These are phyloP conservation scores for Cystoderma amianthinum DNA, from an alignment of 768 basidiomycete genomes.

Conservation along the genomic window DNA sequence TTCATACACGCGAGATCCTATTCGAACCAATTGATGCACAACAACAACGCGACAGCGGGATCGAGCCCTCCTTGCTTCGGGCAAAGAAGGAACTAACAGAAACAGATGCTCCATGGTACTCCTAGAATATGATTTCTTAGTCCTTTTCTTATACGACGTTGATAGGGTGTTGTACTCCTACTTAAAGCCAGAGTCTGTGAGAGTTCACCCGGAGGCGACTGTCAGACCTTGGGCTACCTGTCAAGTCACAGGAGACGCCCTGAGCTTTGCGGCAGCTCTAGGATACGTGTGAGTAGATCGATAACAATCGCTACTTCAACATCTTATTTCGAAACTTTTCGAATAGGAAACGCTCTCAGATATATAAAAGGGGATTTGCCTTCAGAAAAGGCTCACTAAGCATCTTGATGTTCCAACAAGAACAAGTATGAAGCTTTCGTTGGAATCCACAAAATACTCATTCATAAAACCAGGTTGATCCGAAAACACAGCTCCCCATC, in stretches of 20 bases:
- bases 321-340: no score
- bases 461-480: constrained; percentile 49
- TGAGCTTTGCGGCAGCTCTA: constrained; percentile 74
- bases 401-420: constrained; percentile 83
- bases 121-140: no score
- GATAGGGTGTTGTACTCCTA: constrained; percentile 72
- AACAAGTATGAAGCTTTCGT: constrained; percentile 43
- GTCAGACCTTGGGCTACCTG: constrained; percentile 82
- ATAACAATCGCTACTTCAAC: no score
- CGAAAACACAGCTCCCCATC: constrained; percentile 66
- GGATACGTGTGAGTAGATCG: constrained; percentile 58
- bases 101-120: constrained; percentile 59
- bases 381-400: constrained; percentile 66
- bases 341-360: constrained; percentile 59
- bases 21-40: constrained; percentile 75
- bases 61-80: constrained; percentile 62
- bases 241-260: constrained; percentile 71
- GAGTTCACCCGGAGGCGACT: constrained; percentile 81
- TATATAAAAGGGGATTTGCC: constrained; percentile 75
- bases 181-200: constrained; percentile 77
- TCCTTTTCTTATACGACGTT: neutral
- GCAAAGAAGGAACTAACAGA: constrained; percentile 71
- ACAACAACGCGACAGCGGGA: constrained; percentile 49
- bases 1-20: constrained; percentile 74
- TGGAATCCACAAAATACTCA: neutral